Evolutionary conservation across 2,329 filamentous ascomycete genomes (phyloP), one percentile per base, ranked within the genome.

Genomic region (Acrocalymma vagum): DNA sequence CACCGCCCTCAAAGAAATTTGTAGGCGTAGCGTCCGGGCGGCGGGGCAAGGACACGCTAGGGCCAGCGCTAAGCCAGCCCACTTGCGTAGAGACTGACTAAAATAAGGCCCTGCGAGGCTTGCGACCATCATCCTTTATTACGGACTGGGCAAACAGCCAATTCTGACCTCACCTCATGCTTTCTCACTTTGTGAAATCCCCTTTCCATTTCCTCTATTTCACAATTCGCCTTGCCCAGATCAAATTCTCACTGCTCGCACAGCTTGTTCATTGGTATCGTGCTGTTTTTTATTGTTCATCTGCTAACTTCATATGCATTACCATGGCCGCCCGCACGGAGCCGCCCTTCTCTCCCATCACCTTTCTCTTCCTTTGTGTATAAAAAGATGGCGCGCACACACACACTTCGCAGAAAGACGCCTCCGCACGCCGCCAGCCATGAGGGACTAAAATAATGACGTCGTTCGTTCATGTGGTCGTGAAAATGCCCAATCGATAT

Each of bases 191-290:
- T 27, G 11, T 23, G 23, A 22, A 14, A 32, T 16, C 28, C 37
- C 26, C 9, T 14, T 14, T 14, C 8, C 13, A 8, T n/a, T 9
- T 29, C 10, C 20, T 20, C 18, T 31, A 35, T 35, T 13, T 36
- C 17, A 13, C n/a, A 40, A 18, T 18, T 25, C 25, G 37, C 17
- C 22, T 31, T 5, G n/a, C n/a, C n/a, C n/a, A n/a, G n/a, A n/a
- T n/a, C n/a, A n/a, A n/a, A n/a, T 36, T 15, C 37, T 34, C 21
- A 17, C 13, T 7, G 5, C 20, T 36, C 14, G 32, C 21, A 55
- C 42, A 58, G 43, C 48, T 55, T 65, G 60, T 65, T 49, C 60
- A 58, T 57, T 66, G 65, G 63, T 67, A 68, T 69, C 64, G 55
- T 63, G 62, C 62, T 54, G 52, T 46, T 38, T 55, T 62, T 54